phyloP scores from a whole-genome alignment of 805 yeast species.

The Ogataea populi-albae region DNA sequence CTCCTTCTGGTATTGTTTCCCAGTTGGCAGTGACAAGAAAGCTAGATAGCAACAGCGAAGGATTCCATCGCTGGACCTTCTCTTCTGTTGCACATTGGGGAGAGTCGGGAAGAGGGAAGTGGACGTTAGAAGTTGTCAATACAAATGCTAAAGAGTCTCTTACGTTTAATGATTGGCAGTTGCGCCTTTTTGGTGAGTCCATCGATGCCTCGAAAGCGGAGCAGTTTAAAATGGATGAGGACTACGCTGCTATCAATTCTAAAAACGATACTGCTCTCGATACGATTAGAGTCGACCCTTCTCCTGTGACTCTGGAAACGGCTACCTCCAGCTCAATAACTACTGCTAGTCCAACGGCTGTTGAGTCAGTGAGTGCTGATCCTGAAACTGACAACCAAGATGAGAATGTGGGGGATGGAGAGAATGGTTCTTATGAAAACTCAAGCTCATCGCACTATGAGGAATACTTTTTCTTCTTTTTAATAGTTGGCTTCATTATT shows the following conservation, averaged over 20 bases:
- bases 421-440: slow-evolving; percentile 17
- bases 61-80: slow-evolving; percentile 83
- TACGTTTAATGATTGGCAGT: slow-evolving; percentile 64
- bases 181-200: slow-evolving; percentile 80
- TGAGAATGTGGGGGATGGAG: slow-evolving; percentile 20
- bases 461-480: slow-evolving; percentile 58
- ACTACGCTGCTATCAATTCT: slow-evolving; percentile 39
- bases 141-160: slow-evolving; percentile 36
- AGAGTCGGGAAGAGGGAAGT: slow-evolving; percentile 70
- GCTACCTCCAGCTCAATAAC: slow-evolving; percentile 11
- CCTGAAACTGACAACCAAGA: slow-evolving; percentile 6
- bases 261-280: slow-evolving; percentile 16
- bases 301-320: slow-evolving; percentile 7
- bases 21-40: slow-evolving; percentile 68
- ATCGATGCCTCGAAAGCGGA: slow-evolving; percentile 62
- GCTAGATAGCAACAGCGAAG: slow-evolving; percentile 52
- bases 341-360: slow-evolving; percentile 1
- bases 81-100: slow-evolving; percentile 99
- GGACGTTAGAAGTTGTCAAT: slow-evolving; percentile 70
- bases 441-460: slow-evolving; percentile 43
- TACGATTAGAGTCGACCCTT: slow-evolving; percentile 16
- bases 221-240: slow-evolving; percentile 48
- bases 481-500: slow-evolving; percentile 55
- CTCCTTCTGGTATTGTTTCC: slow-evolving; percentile 76
- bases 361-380: slow-evolving; percentile 1